Evolutionary conservation across 148 eudicot genomes (phyloP).

Genomic region (Rhododendron vialii): DNA sequence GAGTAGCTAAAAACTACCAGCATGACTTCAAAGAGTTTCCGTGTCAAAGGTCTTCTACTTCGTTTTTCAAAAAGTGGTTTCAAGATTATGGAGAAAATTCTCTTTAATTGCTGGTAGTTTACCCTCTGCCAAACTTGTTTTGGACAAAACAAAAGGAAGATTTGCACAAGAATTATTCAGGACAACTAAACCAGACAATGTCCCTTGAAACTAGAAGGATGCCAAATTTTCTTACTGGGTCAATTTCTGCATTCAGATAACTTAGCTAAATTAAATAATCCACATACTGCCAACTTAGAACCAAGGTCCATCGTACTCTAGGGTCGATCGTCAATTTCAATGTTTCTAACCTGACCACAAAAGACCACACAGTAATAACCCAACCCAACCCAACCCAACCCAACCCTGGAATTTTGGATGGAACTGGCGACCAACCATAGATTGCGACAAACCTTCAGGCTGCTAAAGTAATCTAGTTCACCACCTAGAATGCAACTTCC

Average conservation of each 20-base stretch:
- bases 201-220: not conserved
- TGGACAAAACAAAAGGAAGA: not conserved
- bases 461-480: not conserved
- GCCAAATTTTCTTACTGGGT: not conserved
- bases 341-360: not conserved
- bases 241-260: not conserved
- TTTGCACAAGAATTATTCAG: not conserved
- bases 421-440: not conserved
- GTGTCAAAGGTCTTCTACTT: not conserved
- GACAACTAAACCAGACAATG: not conserved
- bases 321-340: not conserved
- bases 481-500: not conserved
- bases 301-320: not conserved
- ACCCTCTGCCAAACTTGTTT: not conserved
- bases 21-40: not conserved
- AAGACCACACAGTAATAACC: not conserved
- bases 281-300: not conserved
- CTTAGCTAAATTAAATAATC: not conserved
- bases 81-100: not conserved
- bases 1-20: not conserved
- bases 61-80: not conserved
- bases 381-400: not conserved
- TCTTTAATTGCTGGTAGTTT: not conserved
- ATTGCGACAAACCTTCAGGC: not conserved
- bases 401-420: not conserved